phyloP scores from a whole-genome alignment of 306 rosid genomes.

The Crotalaria pallida region DNA sequence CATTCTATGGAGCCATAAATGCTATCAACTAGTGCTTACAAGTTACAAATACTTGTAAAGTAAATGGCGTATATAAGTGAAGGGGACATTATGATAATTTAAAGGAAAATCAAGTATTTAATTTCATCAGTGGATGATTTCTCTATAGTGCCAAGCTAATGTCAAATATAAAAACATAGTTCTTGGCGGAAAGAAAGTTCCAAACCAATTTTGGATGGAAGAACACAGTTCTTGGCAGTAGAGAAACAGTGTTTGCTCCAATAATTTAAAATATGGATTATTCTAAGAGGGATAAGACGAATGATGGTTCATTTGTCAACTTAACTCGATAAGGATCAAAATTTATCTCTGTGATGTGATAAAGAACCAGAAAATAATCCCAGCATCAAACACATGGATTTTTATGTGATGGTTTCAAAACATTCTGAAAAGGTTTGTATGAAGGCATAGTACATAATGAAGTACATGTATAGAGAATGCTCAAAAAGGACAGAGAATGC shows the following conservation, averaged over 20 bases:
- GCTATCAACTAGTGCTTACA: not conserved
- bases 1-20: not conserved
- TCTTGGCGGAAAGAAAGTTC: not conserved
- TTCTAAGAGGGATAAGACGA: not conserved
- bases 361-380: not conserved
- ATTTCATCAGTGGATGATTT: not conserved
- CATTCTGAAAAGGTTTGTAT: not conserved
- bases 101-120: not conserved
- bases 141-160: not conserved
- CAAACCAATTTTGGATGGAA: not conserved
- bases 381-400: not conserved
- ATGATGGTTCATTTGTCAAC: not conserved
- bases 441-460: not conserved
- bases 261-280: not conserved
- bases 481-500: not conserved
- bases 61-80: not conserved
- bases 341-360: not conserved
- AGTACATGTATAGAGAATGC: not conserved
- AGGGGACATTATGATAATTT: not conserved
- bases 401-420: not conserved
- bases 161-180: not conserved
- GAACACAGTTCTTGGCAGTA: not conserved
- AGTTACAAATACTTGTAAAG: not conserved
- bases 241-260: not conserved
- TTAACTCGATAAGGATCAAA: not conserved